These are phyloP conservation scores for Vanrija sp. DNA, from an alignment of 1,284 basidiomycete species.

Conservation along the genomic window DNA sequence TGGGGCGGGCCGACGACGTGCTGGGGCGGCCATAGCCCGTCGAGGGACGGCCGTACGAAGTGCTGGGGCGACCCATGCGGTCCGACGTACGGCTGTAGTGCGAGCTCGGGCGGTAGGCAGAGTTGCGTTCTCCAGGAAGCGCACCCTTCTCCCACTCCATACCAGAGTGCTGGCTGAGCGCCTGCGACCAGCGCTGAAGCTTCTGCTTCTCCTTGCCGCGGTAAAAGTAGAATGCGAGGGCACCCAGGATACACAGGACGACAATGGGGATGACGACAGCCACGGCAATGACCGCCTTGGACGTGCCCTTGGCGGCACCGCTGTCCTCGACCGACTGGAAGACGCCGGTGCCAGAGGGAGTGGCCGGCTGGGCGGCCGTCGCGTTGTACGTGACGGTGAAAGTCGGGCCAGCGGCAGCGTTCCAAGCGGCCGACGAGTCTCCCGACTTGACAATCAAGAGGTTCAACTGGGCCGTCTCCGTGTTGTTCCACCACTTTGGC, in stretches of 20 bases:
- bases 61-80: conserved; percentile 58
- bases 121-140: conserved; percentile 51
- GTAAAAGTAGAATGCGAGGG: conserved; percentile 55
- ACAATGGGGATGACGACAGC: conserved; percentile 68
- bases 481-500: conserved; percentile 74
- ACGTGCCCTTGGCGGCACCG: conserved; percentile 49
- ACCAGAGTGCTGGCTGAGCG: conserved; percentile 38
- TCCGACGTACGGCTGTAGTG: conserved; percentile 9
- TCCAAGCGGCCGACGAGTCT: conserved; percentile 45
- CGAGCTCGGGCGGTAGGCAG: conserved; percentile 61
- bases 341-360: conserved; percentile 51
- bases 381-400: conserved; percentile 54
- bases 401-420: conserved; percentile 63
- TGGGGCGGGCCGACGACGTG: conserved; percentile 31
- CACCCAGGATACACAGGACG: conserved; percentile 54
- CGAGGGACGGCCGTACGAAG: conserved; percentile 44
- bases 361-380: conserved; percentile 27
- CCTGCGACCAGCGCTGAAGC: conserved; percentile 61
- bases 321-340: conserved; percentile 38
- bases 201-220: conserved; percentile 60
- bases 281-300: conserved; percentile 68
- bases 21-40: conserved; percentile 19
- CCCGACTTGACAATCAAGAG: conserved; percentile 62
- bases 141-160: conserved; percentile 48
- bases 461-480: conserved; percentile 58